phyloP scores from a whole-genome alignment of 2,329 filamentous ascomycete genomes.

The Aureobasidium sp. region DNA sequence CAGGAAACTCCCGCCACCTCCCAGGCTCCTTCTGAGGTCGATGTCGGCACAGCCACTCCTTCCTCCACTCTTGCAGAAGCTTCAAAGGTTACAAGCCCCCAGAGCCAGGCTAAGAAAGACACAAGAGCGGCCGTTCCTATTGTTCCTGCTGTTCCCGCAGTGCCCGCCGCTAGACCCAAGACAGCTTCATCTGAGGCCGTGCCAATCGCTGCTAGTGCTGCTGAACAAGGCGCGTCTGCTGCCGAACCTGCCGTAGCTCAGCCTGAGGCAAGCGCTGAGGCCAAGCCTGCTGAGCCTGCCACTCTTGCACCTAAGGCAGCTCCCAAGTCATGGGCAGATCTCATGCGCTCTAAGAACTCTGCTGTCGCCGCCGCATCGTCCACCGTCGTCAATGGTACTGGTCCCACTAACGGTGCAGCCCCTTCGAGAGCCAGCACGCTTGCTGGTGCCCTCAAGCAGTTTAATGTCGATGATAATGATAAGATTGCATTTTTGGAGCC shows the following conservation, averaged over 20 bases:
- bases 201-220: background rate
- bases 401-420: slow-evolving; percentile 14
- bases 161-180: slow-evolving; percentile 31
- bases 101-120: slow-evolving; percentile 29
- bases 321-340: slow-evolving; percentile 58
- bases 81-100: slow-evolving; percentile 23
- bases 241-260: slow-evolving; percentile 12
- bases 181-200: slow-evolving; percentile 27
- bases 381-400: slow-evolving; percentile 17
- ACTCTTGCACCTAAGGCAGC: slow-evolving; percentile 31
- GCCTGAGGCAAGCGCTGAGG: slow-evolving; percentile 17
- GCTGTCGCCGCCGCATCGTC: slow-evolving; percentile 22
- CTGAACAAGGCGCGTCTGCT: slow-evolving; percentile 11
- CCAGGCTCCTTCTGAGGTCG: slow-evolving; percentile 47
- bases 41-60: slow-evolving; percentile 41
- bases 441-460: slow-evolving; percentile 67
- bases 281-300: slow-evolving; percentile 30
- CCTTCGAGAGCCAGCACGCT: slow-evolving; percentile 52
- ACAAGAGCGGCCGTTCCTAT: slow-evolving; percentile 43
- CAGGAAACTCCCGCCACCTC: slow-evolving; percentile 50
- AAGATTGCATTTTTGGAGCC: slow-evolving; percentile 82
- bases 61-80: slow-evolving; percentile 37
- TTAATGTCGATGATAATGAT: slow-evolving; percentile 54
- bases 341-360: slow-evolving; percentile 47
- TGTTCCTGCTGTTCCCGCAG: slow-evolving; percentile 35